These are phyloP conservation scores for Colletotrichum aenigma DNA, from an alignment of 2,329 filamentous ascomycete genomes.

Conservation along the genomic window DNA sequence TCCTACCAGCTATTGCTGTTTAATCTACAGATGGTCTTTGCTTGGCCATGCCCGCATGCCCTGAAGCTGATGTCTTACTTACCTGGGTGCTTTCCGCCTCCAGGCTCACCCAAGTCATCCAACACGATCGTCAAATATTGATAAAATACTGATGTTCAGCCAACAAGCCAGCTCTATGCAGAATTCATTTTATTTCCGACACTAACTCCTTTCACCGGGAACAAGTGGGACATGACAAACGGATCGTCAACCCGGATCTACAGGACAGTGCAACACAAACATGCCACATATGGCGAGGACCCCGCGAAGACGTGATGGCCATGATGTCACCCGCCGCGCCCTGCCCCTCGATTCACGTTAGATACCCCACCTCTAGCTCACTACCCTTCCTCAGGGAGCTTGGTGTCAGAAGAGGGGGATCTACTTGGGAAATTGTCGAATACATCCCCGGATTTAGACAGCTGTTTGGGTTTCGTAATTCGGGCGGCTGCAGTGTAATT, in stretches of 20 bases:
- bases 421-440: neutral
- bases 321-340: slow-evolving; percentile 5
- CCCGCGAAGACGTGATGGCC: neutral
- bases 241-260: neutral
- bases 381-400: neutral
- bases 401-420: neutral
- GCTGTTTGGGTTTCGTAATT: neutral
- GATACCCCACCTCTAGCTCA: neutral
- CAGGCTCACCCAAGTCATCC: neutral
- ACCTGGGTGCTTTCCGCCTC: neutral
- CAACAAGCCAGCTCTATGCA: neutral
- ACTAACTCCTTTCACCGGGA: neutral
- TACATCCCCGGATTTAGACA: neutral
- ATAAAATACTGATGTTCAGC: neutral
- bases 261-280: neutral
- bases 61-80: neutral
- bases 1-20: neutral
- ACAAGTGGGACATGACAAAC: neutral
- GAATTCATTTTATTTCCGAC: neutral
- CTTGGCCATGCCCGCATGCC: neutral
- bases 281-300: neutral
- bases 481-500: neutral
- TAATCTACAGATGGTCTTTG: neutral
- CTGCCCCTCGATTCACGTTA: neutral
- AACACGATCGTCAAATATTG: neutral